Base-by-base conservation (phyloP, 2,329 filamentous ascomycete genomes). In the Alternaria sp. region DNA sequence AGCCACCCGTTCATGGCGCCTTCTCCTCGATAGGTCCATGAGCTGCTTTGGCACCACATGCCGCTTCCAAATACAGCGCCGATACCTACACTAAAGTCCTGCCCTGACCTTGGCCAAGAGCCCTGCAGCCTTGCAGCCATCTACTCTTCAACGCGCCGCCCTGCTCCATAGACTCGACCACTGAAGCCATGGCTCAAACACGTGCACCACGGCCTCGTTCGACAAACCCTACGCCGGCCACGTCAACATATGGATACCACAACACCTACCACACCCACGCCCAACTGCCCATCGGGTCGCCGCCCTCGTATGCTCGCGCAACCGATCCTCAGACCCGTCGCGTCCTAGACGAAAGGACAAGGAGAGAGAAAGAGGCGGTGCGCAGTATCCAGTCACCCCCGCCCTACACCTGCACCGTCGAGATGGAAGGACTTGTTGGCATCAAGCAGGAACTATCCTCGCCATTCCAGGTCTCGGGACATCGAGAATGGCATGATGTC, bases 361-460 rank as follows among this genome's bases (percentile, higher is more conserved):
- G 58, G 28, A 62, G 60, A 36, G 71, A 77, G 60, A 58, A 66
- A 23, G 57, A 61, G 13, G 67, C 65, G 9, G 68, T 61, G 17
- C 63, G 65, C 45, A 59, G 50, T 36, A 68, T 69, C 19, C 54
- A 64, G 7, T 67, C 72, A 28, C 78, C 79, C 5, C 77, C 78
- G 5, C 50, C 70, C 21, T 81, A 81, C 64, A 69, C 73, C 12
- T 81, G 79, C 69, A 73, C 78, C 0, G 74, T 81, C 45, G 69
- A 77, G 25, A 66, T 75, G 9, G 66, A 71, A 40, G 78, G 77
- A 3, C 47, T 76, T 21, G 55, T 81, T 83, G 71, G 83, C 68
- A 85, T 86, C 74, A 91, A 91, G 80, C 86, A 88, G 81, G 90
- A 92, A 77, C 85, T 91, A 59, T 85, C 88, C 64, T 86, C 89